These are phyloP conservation scores for Gnetum montanum DNA, from an alignment of 75 land plant species.

Conservation along the genomic window DNA sequence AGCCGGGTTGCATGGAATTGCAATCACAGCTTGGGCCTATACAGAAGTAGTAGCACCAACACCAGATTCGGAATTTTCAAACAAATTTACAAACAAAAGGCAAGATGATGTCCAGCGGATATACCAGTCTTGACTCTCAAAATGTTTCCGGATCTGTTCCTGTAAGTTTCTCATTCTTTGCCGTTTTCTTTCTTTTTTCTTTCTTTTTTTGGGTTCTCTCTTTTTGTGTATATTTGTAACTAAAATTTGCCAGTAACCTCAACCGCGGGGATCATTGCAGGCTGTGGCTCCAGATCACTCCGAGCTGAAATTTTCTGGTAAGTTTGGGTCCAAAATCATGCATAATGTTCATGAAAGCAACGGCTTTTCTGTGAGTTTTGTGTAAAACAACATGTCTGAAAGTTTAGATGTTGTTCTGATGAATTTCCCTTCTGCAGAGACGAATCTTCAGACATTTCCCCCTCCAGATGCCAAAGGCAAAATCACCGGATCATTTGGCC, in stretches of 20 bases:
- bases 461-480: conserved; percentile 77
- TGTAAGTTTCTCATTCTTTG: conserved; percentile 12
- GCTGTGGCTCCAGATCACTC: conserved; percentile 19
- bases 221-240: background rate
- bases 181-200: background rate
- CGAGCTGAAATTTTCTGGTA: conserved; percentile 19
- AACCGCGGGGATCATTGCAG: too few relatives aligned
- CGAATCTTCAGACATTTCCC: conserved; percentile 79
- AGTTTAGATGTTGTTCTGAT: too few relatives aligned
- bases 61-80: too few relatives aligned
- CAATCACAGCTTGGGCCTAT: too few relatives aligned
- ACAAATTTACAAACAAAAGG: too few relatives aligned
- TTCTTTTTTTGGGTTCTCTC: too few relatives aligned
- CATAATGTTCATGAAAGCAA: too few relatives aligned
- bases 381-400: too few relatives aligned
- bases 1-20: too few relatives aligned
- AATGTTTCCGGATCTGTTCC: conserved; percentile 53
- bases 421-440: conserved; percentile 40
- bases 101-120: conserved; percentile 46
- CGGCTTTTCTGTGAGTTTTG: too few relatives aligned
- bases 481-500: conserved; percentile 62
- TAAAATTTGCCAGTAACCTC: background rate
- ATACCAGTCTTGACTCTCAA: conserved; percentile 35
- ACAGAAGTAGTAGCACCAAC: too few relatives aligned
- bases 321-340: background rate